These are phyloP conservation scores for Sporothrix pallida DNA, from an alignment of 2,329 filamentous ascomycete species.

Conservation along the genomic window DNA sequence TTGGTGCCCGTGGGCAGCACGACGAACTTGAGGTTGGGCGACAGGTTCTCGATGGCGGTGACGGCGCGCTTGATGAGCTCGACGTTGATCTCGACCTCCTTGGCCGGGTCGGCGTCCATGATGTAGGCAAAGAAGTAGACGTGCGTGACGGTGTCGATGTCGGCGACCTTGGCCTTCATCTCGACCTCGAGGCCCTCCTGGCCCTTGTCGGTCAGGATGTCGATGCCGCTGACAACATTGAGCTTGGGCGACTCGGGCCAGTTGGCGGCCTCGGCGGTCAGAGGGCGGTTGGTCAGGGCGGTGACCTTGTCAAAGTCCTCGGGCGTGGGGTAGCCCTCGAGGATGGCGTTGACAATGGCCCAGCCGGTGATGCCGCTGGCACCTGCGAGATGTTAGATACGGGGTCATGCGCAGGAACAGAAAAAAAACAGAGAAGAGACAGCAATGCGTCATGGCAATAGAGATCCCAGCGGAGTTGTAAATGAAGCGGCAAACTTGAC, in stretches of 20 bases:
- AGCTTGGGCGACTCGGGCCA: constrained; percentile 45
- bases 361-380: constrained; percentile 57
- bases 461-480: not conserved
- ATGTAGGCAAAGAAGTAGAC: constrained; percentile 52
- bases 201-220: constrained; percentile 44
- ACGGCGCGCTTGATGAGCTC: constrained; percentile 49
- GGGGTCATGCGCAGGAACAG: not conserved
- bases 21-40: constrained; percentile 48
- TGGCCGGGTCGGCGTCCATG: constrained; percentile 45
- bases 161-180: constrained; percentile 45
- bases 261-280: constrained; percentile 41
- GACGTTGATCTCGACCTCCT: constrained; percentile 47
- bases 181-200: constrained; percentile 44
- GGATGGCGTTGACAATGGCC: constrained; percentile 55
- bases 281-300: constrained; percentile 55
- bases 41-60: constrained; percentile 47
- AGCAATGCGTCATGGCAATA: not conserved
- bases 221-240: constrained; percentile 45
- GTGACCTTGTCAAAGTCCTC: constrained; percentile 52
- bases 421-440: too few species aligned
- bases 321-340: constrained; percentile 53
- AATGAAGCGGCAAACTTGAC: not conserved
- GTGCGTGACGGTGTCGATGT: constrained; percentile 49
- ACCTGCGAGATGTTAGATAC: constrained; percentile 41
- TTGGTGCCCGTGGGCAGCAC: constrained; percentile 52